phyloP scores from a whole-genome alignment of 2,329 filamentous ascomycete genomes.

The Diaporthe capsici region DNA sequence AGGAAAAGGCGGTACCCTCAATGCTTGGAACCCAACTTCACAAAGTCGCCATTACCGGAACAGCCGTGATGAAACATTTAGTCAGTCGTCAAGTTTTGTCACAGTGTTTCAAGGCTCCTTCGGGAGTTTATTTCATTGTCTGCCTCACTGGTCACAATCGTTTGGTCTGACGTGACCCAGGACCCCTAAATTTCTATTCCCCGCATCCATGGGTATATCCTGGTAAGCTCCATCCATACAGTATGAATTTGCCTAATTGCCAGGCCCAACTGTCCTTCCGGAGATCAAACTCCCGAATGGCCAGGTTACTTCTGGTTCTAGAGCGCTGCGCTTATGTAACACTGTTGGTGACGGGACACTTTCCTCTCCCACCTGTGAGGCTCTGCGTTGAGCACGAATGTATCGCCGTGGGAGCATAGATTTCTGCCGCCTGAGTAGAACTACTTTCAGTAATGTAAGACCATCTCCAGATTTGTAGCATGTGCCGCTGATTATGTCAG shows the following conservation, averaged over 20 bases:
- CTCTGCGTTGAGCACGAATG: not conserved
- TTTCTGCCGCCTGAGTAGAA: not conserved
- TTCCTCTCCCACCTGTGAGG: too few relatives aligned
- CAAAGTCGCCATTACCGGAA: not conserved
- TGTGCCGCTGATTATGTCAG: not conserved
- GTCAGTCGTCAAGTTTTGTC: conserved; percentile 2
- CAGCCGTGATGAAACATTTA: conserved; percentile 10
- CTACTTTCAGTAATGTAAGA: too few relatives aligned
- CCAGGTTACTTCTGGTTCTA: not conserved
- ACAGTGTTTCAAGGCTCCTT: conserved; percentile 11
- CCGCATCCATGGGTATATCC: conserved; percentile 12
- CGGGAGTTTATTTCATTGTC: not conserved
- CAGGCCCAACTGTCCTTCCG: conserved; percentile 1
- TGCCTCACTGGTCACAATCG: not conserved
- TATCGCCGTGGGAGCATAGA: too few relatives aligned
- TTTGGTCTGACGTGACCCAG: conserved; percentile 30
- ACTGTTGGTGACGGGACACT: too few relatives aligned
- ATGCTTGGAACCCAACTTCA: not conserved
- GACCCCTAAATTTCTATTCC: conserved; percentile 27
- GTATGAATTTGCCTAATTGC: not conserved
- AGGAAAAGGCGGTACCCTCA: not conserved
- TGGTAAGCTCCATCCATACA: conserved; percentile 15
- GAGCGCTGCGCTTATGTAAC: conserved; percentile 6
- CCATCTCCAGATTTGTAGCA: not conserved
- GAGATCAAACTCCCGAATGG: not conserved